These are phyloP conservation scores for Berkeleyomyces rouxiae DNA, from an alignment of 2,329 filamentous ascomycete genomes.

Conservation along the genomic window DNA sequence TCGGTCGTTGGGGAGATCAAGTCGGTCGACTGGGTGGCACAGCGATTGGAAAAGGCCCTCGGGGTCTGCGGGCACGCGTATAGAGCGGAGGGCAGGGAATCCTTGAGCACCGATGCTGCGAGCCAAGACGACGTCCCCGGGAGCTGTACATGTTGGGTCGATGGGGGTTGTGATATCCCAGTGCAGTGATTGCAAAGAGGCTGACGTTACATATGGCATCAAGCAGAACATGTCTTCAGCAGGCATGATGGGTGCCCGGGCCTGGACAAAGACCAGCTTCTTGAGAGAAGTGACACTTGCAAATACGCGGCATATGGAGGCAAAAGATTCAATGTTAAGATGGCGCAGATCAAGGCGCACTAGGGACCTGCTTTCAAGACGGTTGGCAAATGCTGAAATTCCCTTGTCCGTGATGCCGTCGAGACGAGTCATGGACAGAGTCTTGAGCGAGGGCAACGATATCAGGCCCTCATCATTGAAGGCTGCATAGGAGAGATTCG, in stretches of 20 bases:
- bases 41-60: slow-evolving; percentile 52
- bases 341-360: slow-evolving; percentile 37
- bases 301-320: slow-evolving; percentile 41
- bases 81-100: slow-evolving; percentile 42
- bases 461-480: slow-evolving; percentile 41
- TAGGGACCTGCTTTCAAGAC: slow-evolving; percentile 29
- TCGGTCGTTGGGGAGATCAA: slow-evolving; percentile 35
- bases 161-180: slow-evolving; percentile 45
- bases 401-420: slow-evolving; percentile 39
- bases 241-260: slow-evolving; percentile 36
- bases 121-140: slow-evolving; percentile 41
- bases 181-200: slow-evolving; percentile 36
- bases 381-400: slow-evolving; percentile 39
- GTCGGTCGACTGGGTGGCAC: slow-evolving; percentile 43
- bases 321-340: slow-evolving; percentile 37
- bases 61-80: slow-evolving; percentile 53
- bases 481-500: slow-evolving; percentile 35
- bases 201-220: slow-evolving; percentile 45
- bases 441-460: slow-evolving; percentile 36
- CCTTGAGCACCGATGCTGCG: slow-evolving; percentile 42
- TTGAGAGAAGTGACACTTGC: slow-evolving; percentile 34
- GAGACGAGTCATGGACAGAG: slow-evolving; percentile 38
- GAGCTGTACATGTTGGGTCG: slow-evolving; percentile 28
- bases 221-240: slow-evolving; percentile 40
- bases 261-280: slow-evolving; percentile 38